Evolutionary conservation across 371 early-diverging fungal genomes (phyloP), one percentile per base, ranked within the genome.

Genomic region (Mucor mucedo): DNA sequence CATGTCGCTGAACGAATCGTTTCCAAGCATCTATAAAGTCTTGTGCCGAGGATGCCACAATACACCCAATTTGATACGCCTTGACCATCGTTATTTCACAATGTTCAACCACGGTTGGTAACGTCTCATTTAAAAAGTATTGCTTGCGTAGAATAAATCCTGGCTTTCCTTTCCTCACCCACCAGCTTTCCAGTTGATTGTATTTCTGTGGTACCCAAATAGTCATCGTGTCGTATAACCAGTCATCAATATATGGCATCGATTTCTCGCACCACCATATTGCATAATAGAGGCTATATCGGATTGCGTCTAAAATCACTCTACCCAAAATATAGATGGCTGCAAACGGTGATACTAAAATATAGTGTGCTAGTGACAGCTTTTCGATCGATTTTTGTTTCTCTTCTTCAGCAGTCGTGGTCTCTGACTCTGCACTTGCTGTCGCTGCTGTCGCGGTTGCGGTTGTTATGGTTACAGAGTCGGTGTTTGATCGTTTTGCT

Each of bases 181-280:
- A 79, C 77, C 77, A 79, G 5, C 10, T 2, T 30, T 67, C 66
- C 0, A 47, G 29, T 30, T 65, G 48, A 4, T 62, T 54, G 3
- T 59, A 38, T 28, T 53, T 63, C 0, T 30, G 27, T 2, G 80
- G 80, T 14, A 79, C 3, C 33, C 66, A 60, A 0, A 69, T 63
- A 0, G 77, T 79, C 8, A 69, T 67, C 5, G 53, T 70, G 8
- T 76, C 68, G 55, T 71, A 79, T 2, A 79, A 55, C 77, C 77
- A 79, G 16, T 73, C 73, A 55, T 79, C 80, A 0, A 79, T 33
- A 16, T 62, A 35, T 0, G 80, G 80, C 4, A 70, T 58, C 0
- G 64, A 35, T 58, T 55, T 47, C 29, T 79, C 80, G 41, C 62
- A 32, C 2, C 27, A 53, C 75, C 75, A 76, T 0, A 79, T 30